phyloP scores from a whole-genome alignment of 441 rosid species.

The Raphanus hybrid region DNA sequence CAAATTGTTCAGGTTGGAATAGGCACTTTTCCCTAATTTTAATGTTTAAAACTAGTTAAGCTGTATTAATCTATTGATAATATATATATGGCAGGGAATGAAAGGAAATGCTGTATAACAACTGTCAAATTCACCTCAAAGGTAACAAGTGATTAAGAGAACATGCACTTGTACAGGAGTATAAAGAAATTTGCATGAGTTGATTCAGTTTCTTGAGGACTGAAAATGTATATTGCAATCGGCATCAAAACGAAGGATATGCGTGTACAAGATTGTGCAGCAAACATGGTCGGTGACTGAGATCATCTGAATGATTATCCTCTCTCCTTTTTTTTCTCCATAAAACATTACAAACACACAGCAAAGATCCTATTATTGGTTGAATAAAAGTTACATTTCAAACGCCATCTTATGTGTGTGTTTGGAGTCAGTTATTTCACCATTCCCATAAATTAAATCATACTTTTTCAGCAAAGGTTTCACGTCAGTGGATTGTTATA shows the following conservation, averaged over 20 bases:
- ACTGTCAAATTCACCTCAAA: constrained; percentile 49
- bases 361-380: background rate
- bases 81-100: constrained; percentile 51
- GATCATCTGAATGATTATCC: constrained; percentile 37
- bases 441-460: background rate
- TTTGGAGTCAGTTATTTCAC: background rate
- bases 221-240: background rate
- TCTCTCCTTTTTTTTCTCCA: background rate
- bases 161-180: background rate
- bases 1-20: too few species aligned
- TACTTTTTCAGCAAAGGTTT: background rate
- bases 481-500: background rate
- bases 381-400: background rate
- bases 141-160: constrained; percentile 44
- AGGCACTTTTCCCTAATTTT: too few species aligned
- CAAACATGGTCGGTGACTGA: constrained; percentile 66
- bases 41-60: background rate
- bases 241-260: too few species aligned
- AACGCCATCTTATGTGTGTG: background rate
- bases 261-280: constrained; percentile 45
- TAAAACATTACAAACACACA: background rate
- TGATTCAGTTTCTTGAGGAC: background rate
- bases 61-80: background rate
- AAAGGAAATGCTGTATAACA: constrained; percentile 48
- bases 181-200: background rate